phyloP scores from a whole-genome alignment of 148 eudicot genomes.

The Suaeda aralocaspica region DNA sequence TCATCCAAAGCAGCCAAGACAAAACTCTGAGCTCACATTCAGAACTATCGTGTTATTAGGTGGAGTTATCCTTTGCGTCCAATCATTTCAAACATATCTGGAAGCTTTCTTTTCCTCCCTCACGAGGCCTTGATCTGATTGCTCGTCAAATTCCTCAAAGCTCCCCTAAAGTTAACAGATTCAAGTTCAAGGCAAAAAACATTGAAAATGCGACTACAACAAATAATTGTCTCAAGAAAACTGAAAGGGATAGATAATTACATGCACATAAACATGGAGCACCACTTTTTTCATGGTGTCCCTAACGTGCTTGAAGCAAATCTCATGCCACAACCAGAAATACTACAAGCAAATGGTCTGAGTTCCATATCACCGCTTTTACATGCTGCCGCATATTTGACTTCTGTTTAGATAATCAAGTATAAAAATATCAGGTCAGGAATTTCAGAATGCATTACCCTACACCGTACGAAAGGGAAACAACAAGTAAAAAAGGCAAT shows the following conservation, averaged over 20 bases:
- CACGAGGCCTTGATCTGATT: constrained; percentile 33
- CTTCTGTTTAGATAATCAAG: constrained; percentile 37
- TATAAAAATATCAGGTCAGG: not conserved
- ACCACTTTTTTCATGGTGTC: constrained; percentile 75
- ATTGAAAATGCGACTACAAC: not conserved
- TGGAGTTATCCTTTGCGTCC: constrained; percentile 35
- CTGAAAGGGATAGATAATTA: constrained; percentile 19
- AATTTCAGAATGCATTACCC: not conserved
- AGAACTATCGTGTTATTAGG: constrained; percentile 20
- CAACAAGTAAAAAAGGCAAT: not conserved
- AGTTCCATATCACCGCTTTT: constrained; percentile 60
- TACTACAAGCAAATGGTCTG: constrained; percentile 51
- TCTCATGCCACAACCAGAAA: constrained; percentile 74
- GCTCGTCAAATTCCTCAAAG: constrained; percentile 40
- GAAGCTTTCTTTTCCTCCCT: constrained; percentile 34
- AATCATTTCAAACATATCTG: constrained; percentile 28
- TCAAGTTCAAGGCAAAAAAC: not conserved
- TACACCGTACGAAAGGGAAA: not conserved
- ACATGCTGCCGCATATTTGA: constrained; percentile 85
- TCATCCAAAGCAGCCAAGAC: constrained; percentile 36
- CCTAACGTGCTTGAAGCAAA: constrained; percentile 87
- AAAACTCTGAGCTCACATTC: constrained; percentile 22
- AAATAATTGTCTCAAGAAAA: not conserved
- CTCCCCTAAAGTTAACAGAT: constrained; percentile 28
- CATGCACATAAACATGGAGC: constrained; percentile 55